Percentiles rank a stretch among this genome's conserved stretches.
phyloP scores from a whole-genome alignment of 345 rosid species.

The Pseudoturritis turrita region DNA sequence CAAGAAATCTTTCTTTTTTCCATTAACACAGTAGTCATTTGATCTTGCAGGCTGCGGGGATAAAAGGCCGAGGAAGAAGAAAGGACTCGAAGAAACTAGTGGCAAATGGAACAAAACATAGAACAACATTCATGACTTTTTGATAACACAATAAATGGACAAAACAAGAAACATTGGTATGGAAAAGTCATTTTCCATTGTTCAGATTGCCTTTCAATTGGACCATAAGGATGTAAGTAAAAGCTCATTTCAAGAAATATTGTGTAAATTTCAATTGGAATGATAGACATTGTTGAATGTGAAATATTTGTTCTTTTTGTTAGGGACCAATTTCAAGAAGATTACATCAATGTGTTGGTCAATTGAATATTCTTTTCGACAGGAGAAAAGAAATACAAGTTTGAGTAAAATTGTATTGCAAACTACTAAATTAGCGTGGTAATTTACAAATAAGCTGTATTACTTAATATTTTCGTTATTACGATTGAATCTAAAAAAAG shows the following conservation, averaged over 20 bases:
- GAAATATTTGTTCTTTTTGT: too few relatives aligned
- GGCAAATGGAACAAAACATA: neutral
- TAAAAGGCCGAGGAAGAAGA: constrained; percentile 85
- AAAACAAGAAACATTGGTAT: neutral
- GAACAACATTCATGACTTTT: neutral
- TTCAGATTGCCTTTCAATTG: neutral
- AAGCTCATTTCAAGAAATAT: neutral
- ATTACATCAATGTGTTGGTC: too few relatives aligned
- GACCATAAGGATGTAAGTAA: neutral
- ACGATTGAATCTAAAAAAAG: too few relatives aligned
- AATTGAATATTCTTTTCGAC: too few relatives aligned
- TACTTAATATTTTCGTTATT: too few relatives aligned
- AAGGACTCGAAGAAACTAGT: constrained; percentile 35
- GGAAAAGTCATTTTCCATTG: neutral
- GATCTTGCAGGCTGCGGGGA: constrained; percentile 72
- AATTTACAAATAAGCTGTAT: too few relatives aligned
- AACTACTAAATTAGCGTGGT: too few relatives aligned
- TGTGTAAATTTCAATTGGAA: constrained; percentile 2
- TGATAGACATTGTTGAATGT: too few relatives aligned
- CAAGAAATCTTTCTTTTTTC: neutral
- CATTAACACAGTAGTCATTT: neutral
- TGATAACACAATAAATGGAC: neutral
- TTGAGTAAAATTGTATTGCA: too few relatives aligned
- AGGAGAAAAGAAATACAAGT: too few relatives aligned
- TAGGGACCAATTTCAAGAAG: too few relatives aligned